phyloP scores from a whole-genome alignment of 2,329 filamentous ascomycete species.

The Rugonectria rugulosa region DNA sequence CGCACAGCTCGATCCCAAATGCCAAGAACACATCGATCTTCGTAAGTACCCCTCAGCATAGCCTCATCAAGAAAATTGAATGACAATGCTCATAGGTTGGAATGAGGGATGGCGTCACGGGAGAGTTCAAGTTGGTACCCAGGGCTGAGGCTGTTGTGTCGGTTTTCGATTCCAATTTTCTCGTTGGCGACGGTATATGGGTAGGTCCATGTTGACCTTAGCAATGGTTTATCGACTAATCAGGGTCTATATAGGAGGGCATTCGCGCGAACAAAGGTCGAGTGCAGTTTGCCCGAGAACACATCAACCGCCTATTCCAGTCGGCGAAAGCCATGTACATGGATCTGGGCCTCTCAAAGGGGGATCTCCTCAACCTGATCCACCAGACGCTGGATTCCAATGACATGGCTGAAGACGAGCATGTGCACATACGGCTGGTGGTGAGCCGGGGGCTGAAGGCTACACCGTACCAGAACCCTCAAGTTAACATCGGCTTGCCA shows the following conservation, averaged over 20 bases:
- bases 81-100: conserved; percentile 24
- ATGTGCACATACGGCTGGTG: conserved; percentile 41
- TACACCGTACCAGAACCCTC: conserved; percentile 39
- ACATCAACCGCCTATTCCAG: conserved; percentile 40
- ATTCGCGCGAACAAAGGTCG: conserved; percentile 36
- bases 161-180: conserved; percentile 41
- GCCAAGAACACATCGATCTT: conserved; percentile 34
- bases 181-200: conserved; percentile 40
- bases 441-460: conserved; percentile 40
- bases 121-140: conserved; percentile 33
- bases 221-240: rapidly evolving
- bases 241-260: conserved; percentile 28
- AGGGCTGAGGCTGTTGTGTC: conserved; percentile 35
- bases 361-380: conserved; percentile 32
- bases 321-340: conserved; percentile 42
- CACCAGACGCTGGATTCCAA: conserved; percentile 39
- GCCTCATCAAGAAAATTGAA: too few species aligned
- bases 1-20: too few species aligned
- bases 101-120: conserved; percentile 37
- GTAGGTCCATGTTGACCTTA: conserved; percentile 5
- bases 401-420: conserved; percentile 34
- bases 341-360: conserved; percentile 38
- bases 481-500: conserved; percentile 39
- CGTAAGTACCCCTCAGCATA: conserved; percentile 11
- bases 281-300: conserved; percentile 38